Evolutionary conservation across 1,139 yeast species (phyloP).

Genomic region (Yamadazyma buinensis): DNA sequence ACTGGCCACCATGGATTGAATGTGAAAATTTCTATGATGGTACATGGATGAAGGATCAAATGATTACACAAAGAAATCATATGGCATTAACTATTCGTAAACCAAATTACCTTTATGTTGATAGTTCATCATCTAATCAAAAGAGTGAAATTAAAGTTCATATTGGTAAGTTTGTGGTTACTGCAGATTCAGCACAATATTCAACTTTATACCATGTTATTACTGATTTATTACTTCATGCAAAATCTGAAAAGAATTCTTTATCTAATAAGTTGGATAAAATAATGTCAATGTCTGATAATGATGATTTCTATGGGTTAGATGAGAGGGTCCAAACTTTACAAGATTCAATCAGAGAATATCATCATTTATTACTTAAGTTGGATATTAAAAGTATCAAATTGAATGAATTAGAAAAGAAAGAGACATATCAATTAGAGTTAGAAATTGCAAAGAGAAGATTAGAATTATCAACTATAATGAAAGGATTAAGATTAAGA

Average conservation of each 20-base stretch:
- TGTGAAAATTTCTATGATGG: constrained; percentile 71
- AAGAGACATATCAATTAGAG: constrained; percentile 39
- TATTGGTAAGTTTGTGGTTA: constrained; percentile 65
- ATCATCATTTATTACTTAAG: constrained; percentile 41
- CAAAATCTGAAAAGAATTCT: constrained; percentile 58
- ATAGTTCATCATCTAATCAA: constrained; percentile 15
- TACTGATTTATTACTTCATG: constrained; percentile 61
- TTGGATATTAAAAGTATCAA: constrained; percentile 29
- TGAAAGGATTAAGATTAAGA: constrained; percentile 63
- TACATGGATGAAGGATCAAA: constrained; percentile 48
- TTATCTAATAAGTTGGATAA: constrained; percentile 61
- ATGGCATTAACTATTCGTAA: constrained; percentile 58
- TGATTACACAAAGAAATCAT: constrained; percentile 62
- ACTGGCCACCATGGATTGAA: constrained; percentile 88
- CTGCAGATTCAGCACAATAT: constrained; percentile 74
- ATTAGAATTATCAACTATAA: constrained; percentile 59
- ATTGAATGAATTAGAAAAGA: constrained; percentile 21
- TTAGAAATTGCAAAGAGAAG: constrained; percentile 55
- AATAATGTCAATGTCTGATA: constrained; percentile 65
- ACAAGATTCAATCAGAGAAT: constrained; percentile 53
- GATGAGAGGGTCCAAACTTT: constrained; percentile 49
- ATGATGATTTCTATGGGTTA: constrained; percentile 56
- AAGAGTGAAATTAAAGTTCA: constrained; percentile 45
- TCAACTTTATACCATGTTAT: constrained; percentile 60
- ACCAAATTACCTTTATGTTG: constrained; percentile 58